Base-by-base conservation (phyloP, 108 stramenopile species). In the Discostella stelligeroides region DNA sequence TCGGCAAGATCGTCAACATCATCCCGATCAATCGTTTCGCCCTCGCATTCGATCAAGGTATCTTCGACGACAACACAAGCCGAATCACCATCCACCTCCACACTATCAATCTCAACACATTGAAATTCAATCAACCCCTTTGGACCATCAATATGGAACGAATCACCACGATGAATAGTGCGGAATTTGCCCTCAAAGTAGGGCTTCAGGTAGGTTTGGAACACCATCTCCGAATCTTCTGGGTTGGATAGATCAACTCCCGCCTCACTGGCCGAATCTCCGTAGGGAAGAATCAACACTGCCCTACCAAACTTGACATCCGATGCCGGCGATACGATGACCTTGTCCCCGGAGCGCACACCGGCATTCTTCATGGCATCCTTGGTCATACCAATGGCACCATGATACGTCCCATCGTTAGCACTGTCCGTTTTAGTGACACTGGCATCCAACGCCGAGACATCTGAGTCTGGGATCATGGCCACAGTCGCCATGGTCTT, bases 121-220 rank as follows among this genome's bases (percentile, higher is more conserved):
- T 87, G 88, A 61, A 95, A 95, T 68, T 92, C 91, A 10, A 95
- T 73, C 41, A 86, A 99, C 98, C 84, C 98, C 87, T 85, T 30
- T 98, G 81, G 13, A 99, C 99, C 68, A 99, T 89, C 50, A 95
- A 28, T 47, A 81, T 77, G 74, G 66, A 99, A 99, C 37, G 98
- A 81, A 76, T 99, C 99, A 2, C 99, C 99, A 87, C 97, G 97
- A 80, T 95, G 95, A 70, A 99, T 95, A 45, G 99, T 98, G 46
- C 99, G 96, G 88, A 98, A 99, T 13, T 97, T 97, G 85, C 98
- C 99, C 60, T 97, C 70, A 72, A 99, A 99, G 91, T 99, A 99
- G 5, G 99, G 99, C 88, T 98, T 98, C 80, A 99, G 88, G 88
- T 98, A 99, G 24, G 98, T 98, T 80, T 99, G 98, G 68, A 99